These are phyloP conservation scores for Syzygium syzygioides DNA, from an alignment of 441 rosid species.

Conservation along the genomic window DNA sequence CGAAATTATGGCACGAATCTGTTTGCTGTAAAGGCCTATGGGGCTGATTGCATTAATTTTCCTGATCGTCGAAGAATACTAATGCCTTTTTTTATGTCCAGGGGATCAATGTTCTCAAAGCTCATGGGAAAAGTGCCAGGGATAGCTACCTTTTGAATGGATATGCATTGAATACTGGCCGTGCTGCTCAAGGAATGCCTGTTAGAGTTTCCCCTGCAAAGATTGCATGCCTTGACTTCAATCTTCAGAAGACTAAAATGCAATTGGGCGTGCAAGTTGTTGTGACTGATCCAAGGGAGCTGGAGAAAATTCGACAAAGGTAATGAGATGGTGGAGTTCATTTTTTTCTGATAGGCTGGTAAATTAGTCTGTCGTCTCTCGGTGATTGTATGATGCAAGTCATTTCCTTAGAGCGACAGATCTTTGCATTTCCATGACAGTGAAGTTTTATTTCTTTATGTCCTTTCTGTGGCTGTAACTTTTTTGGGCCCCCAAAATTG, in stretches of 20 bases:
- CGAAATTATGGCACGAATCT: background rate
- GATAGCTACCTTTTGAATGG: slow-evolving; percentile 93
- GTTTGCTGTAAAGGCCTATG: background rate
- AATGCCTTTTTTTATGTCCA: slow-evolving; percentile 9
- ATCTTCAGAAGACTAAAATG: slow-evolving; percentile 97
- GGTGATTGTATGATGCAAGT: background rate
- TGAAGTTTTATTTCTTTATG: background rate
- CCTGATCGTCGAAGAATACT: background rate
- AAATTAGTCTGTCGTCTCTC: background rate
- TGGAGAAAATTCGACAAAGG: slow-evolving; percentile 96
- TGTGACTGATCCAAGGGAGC: slow-evolving; percentile 95
- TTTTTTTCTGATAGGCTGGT: background rate
- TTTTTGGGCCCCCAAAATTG: background rate
- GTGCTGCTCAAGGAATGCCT: slow-evolving; percentile 99
- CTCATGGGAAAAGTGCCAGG: slow-evolving; percentile 92
- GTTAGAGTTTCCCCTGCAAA: slow-evolving; percentile 78
- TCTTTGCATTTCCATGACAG: background rate
- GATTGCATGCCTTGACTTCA: slow-evolving; percentile 96
- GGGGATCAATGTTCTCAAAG: slow-evolving; percentile 91
- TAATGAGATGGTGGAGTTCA: slow-evolving; percentile 11
- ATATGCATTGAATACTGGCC: slow-evolving; percentile 88
- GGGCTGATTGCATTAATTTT: background rate
- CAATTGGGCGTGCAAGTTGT: slow-evolving; percentile 95
- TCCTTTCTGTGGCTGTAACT: background rate
- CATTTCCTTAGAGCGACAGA: background rate